Percentiles rank a stretch among this genome's conserved stretches.
Conservation (phyloP, 805 yeast species). For the Zygosaccharomyces rouxii region DNA sequence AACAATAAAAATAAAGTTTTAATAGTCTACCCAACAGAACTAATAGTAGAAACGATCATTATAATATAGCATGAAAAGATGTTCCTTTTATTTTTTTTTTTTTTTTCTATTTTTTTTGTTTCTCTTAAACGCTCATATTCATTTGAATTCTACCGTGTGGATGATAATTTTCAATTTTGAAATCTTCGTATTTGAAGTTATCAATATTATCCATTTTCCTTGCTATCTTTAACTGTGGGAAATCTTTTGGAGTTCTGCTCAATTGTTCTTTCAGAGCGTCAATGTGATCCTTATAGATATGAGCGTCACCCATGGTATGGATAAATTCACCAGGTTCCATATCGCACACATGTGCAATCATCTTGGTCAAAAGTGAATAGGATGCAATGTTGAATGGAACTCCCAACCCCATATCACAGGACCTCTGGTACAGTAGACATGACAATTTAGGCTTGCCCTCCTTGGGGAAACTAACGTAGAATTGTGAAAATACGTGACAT, state of each 20-base stretch:
- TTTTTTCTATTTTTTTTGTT: background rate
- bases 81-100: too few relatives aligned
- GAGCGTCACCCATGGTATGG: conserved; percentile 96
- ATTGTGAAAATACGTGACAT: conserved; percentile 94
- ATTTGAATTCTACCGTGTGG: conserved; percentile 83
- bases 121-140: conserved; percentile 87
- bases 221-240: conserved; percentile 73
- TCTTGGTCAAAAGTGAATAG: conserved; percentile 83
- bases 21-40: background rate
- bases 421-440: conserved; percentile 89
- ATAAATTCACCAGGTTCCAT: conserved; percentile 94
- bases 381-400: conserved; percentile 98
- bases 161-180: conserved; percentile 70
- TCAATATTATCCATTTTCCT: conserved; percentile 70
- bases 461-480: conserved; percentile 82
- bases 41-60: background rate
- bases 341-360: conserved; percentile 94
- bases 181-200: conserved; percentile 85
- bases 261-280: conserved; percentile 85
- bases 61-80: background rate
- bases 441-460: conserved; percentile 62
- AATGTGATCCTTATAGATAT: conserved; percentile 87
- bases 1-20: background rate
- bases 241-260: conserved; percentile 64
- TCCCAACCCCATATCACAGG: conserved; percentile 99